A percentile compares a stretch with the other conserved stretches of the same genome.
Conservation (phyloP, 2,329 filamentous ascomycete genomes). For the Exutisphaerella laricina region DNA sequence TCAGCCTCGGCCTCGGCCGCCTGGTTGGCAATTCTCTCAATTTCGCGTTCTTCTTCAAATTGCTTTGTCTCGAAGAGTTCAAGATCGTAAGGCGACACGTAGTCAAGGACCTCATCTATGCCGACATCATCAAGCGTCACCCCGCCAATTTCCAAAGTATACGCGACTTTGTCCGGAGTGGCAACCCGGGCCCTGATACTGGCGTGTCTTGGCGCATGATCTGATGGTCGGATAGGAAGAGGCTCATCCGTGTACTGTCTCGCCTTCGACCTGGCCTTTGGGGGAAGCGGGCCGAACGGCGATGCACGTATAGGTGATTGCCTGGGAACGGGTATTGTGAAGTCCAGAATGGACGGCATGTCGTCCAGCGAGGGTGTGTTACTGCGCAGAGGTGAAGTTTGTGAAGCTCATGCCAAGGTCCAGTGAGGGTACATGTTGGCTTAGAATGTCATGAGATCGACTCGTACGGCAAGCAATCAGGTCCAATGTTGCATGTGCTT, state of each 20-base stretch:
- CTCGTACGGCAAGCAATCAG: no score
- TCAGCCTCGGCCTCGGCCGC: slow-evolving; percentile 23
- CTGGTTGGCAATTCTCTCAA: slow-evolving; percentile 16
- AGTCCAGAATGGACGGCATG: background rate
- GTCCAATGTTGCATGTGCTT: no score
- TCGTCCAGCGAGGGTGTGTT: no score
- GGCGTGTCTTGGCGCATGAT: slow-evolving; percentile 24
- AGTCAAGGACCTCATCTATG: slow-evolving; percentile 31
- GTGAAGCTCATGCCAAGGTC: no score
- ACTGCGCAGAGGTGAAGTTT: no score
- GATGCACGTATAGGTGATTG: no score
- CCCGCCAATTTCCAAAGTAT: slow-evolving; percentile 28
- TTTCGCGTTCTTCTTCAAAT: slow-evolving; percentile 28
- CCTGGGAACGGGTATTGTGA: background rate
- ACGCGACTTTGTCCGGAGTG: slow-evolving; percentile 18
- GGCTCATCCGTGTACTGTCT: slow-evolving; percentile 19
- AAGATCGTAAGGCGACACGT: slow-evolving; percentile 31
- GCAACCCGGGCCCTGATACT: slow-evolving; percentile 26
- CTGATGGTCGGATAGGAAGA: slow-evolving; percentile 25
- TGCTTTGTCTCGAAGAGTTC: slow-evolving; percentile 31
- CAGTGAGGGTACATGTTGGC: no score
- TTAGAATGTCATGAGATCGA: no score
- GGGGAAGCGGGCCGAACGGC: no score
- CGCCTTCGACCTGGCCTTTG: background rate
- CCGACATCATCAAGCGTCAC: slow-evolving; percentile 24